Base-by-base conservation (phyloP, 495 filamentous ascomycete genomes). In the Penicillium maclennaniae region DNA sequence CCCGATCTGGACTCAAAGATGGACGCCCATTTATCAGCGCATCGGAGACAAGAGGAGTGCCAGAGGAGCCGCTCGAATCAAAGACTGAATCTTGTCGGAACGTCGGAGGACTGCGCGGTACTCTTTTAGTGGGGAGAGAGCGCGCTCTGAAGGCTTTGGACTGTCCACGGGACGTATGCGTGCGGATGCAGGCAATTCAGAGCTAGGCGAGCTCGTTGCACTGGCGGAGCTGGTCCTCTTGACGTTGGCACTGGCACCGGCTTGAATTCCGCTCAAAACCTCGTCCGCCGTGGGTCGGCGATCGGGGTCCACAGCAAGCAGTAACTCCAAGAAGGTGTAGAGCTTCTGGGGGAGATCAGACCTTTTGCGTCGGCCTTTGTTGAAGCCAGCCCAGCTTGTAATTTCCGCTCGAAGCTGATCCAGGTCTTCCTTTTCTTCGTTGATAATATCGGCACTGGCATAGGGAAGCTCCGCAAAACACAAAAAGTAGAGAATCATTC, bases 401-500 rank as follows among this genome's bases (percentile, higher is more conserved):
- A 98, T 97, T 67, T 98, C 93, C 7, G 79, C 87, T 41, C 92
- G 83, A 17, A 98, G 82, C 49, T 82, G 75, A 55, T 96, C 91
- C n/a, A 97, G 77, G 53, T 98, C 92, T 62, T 97, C 95, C 51
- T 67, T 70, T 59, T 97, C 95, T 68, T 98, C 93, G 53, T 95
- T 80, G 36, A 95, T 76, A 19, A 84, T 72, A 59, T 97, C 91
- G 28, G 91, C 92, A 62, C 85, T 86, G 21, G 60, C 73, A 62
- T 97, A 98, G 2, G 93, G 93, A 3, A 97, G 80, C 7, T 88
- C 79, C 0, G 88, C 89, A 66, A 97, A 98, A 65, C 95, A 97
- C 71, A 97, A 83, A 58, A 97, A 97, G 68, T 97, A 95, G 4
- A 98, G 80, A 41, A 97, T 97, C 93, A 98, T 96, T 31, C 93